These are phyloP conservation scores for Oxyria digyna DNA, from an alignment of 148 eudicot genomes.

Conservation along the genomic window DNA sequence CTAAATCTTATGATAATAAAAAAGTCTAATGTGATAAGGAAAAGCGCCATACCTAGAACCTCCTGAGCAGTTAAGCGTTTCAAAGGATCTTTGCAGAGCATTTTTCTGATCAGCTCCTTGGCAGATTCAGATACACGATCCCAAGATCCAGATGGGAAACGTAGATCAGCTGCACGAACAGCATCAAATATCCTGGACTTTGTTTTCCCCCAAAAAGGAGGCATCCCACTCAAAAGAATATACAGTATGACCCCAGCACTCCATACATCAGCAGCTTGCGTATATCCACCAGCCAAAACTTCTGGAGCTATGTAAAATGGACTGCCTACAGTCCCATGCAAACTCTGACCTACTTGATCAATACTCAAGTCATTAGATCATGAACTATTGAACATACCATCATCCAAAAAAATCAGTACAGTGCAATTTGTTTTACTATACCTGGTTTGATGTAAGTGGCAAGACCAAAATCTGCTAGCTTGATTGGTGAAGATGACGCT, in stretches of 20 bases:
- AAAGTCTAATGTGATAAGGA: too few relatives aligned
- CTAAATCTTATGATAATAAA: not conserved
- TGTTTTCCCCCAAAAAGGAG: slow-evolving; percentile 91
- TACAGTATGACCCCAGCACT: slow-evolving; percentile 92
- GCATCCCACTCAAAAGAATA: slow-evolving; percentile 79
- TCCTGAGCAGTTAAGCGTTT: slow-evolving; percentile 60
- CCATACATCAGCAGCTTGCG: slow-evolving; percentile 85
- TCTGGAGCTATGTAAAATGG: slow-evolving; percentile 95
- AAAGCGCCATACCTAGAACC: slow-evolving; percentile 66
- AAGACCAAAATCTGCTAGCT: slow-evolving; percentile 89
- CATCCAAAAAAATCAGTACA: not conserved
- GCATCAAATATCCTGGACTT: slow-evolving; percentile 72
- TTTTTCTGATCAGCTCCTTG: slow-evolving; percentile 56
- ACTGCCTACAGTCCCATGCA: slow-evolving; percentile 84
- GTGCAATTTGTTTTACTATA: slow-evolving; percentile 12
- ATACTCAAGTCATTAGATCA: slow-evolving; percentile 14
- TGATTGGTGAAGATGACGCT: slow-evolving; percentile 64
- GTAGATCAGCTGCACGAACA: slow-evolving; percentile 72
- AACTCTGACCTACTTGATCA: slow-evolving; percentile 49
- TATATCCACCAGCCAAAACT: slow-evolving; percentile 75
- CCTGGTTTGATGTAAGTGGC: slow-evolving; percentile 80
- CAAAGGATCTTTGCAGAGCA: slow-evolving; percentile 66
- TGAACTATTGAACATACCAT: not conserved
- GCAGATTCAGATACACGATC: slow-evolving; percentile 50
- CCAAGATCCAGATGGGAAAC: slow-evolving; percentile 66